Percentiles rank a stretch among this genome's conserved stretches.
Conservation (phyloP, 2,329 filamentous ascomycete species). For the Alternaria alternata region DNA sequence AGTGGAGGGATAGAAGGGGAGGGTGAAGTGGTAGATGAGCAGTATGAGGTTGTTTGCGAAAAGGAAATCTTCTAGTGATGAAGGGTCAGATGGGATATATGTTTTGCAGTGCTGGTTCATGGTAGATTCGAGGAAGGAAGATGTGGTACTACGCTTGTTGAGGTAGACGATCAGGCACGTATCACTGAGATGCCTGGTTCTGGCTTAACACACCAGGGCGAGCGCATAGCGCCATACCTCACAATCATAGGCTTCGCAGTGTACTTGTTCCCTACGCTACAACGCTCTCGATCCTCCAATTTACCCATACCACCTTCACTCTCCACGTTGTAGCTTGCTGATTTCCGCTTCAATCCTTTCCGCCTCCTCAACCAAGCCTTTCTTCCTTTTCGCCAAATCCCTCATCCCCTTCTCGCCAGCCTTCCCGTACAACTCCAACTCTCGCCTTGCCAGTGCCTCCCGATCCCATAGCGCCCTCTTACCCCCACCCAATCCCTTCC, state of each 20-base stretch:
- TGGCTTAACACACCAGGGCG: too few relatives aligned
- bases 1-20: constrained; percentile 44
- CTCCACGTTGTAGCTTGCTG: constrained; percentile 3
- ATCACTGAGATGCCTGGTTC: too few relatives aligned
- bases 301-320: neutral
- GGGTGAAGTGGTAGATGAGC: constrained; percentile 60
- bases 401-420: constrained; percentile 48
- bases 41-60: constrained; percentile 60
- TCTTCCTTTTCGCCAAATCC: constrained; percentile 53
- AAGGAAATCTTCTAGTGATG: constrained; percentile 23
- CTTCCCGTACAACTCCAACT: constrained; percentile 48
- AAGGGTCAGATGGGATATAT: neutral
- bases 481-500: constrained; percentile 40
- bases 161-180: too few relatives aligned
- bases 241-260: too few relatives aligned
- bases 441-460: constrained; percentile 43
- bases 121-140: too few relatives aligned
- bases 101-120: too few relatives aligned
- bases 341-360: constrained; percentile 19
- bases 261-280: too few relatives aligned
- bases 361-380: constrained; percentile 28
- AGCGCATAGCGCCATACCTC: too few relatives aligned
- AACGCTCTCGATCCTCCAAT: too few relatives aligned
- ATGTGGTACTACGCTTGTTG: too few relatives aligned
- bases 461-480: constrained; percentile 41